Base-by-base conservation (phyloP, 768 basidiomycete genomes). In the Daedalea quercina region DNA sequence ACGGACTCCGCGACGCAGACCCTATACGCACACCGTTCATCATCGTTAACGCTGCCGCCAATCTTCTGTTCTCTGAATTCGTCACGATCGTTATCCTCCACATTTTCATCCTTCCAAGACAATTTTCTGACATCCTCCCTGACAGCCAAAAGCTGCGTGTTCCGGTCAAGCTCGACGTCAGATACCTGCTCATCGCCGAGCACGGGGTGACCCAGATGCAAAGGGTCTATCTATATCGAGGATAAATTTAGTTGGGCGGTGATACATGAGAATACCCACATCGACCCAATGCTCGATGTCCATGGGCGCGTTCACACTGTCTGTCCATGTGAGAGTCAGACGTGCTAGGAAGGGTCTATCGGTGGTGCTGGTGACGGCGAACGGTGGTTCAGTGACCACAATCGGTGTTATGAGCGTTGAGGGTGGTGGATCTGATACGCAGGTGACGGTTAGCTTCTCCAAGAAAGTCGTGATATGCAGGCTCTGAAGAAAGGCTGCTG, bases 261-360 rank as follows among this genome's bases (percentile, higher is more conserved):
- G 28, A 31, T 31, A 31, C n/a, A 31, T 4, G 47, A 15, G 20
- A 49, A 22, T 35, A 43, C 13, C 33, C 58, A 76, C 78, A 59
- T 79, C 75, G 7, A 79, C 69, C 77, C 77, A 80, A 48, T 79
- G 77, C 9, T 79, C 76, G 17, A 79, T 64, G 44, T 72, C 72
- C 55, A 70, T 69, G 1, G 66, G 60, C 11, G 70, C 62, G 56
- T 75, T 80, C 47, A 69, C 69, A 20, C 63, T 61, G 9, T 73
- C 74, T 23, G 61, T 68, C 75, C 74, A 78, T 34, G 64, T 59
- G 31, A 78, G 64, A 1, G 63, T 62, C 19, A 78, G 59, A 20
- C 67, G 65, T 3, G 76, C 76, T 44, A 77, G 68, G 52, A 78
- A 78, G 0, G 77, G 73, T 47, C 65, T 68, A 52, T 76, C 70